phyloP scores from a whole-genome alignment of 1,284 basidiomycete species.

The Heterobasidion irregulare region DNA sequence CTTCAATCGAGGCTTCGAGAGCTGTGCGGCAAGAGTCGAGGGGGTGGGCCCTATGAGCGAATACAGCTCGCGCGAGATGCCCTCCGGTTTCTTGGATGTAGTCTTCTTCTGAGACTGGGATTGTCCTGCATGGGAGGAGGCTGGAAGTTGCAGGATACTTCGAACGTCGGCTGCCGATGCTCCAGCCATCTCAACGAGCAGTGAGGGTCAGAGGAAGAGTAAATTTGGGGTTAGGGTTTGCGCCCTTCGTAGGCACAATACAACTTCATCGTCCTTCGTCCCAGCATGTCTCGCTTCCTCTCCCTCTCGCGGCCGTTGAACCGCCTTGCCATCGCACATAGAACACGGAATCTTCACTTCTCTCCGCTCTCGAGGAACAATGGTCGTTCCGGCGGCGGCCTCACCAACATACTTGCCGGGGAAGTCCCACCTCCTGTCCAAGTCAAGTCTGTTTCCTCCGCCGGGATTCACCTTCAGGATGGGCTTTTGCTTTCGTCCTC shows the following conservation, averaged over 20 bases:
- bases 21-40: conserved; percentile 70
- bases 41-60: conserved; percentile 90
- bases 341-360: neutral
- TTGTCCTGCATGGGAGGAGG: conserved; percentile 27
- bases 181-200: conserved; percentile 33
- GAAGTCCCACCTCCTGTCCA: conserved; percentile 63
- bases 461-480: conserved; percentile 61
- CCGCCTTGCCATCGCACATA: neutral
- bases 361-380: neutral
- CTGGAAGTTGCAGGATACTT: conserved; percentile 62
- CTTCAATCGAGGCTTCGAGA: conserved; percentile 79
- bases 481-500: conserved; percentile 75
- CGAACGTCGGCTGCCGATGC: conserved; percentile 76
- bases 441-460: conserved; percentile 49
- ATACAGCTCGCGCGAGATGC: conserved; percentile 90
- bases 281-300: neutral
- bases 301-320: neutral
- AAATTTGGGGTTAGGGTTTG: neutral
- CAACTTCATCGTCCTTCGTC: neutral
- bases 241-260: no score
- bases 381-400: conserved; percentile 11
- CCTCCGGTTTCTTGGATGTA: conserved; percentile 65
- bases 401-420: conserved; percentile 69
- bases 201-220: neutral
- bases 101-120: conserved; percentile 27